phyloP scores from a whole-genome alignment of 176 grass and related monocot genomes.

The Carex scoparia region DNA sequence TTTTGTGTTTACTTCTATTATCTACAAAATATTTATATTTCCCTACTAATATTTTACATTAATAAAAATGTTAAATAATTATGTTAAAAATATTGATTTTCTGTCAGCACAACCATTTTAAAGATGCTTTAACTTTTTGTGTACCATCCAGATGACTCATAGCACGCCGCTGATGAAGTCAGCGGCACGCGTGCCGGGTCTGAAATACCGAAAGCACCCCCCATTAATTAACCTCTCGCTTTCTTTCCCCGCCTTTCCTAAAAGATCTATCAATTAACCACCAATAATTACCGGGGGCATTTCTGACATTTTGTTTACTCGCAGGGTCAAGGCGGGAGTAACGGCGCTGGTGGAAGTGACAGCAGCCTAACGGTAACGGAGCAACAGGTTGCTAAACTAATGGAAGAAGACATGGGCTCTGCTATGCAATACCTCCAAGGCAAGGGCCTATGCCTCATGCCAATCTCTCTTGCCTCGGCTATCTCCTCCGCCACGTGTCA shows the following conservation, averaged over 20 bases:
- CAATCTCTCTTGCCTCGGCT: slow-evolving; percentile 72
- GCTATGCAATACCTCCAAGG: slow-evolving; percentile 99
- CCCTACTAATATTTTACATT: neutral
- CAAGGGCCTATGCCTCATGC: slow-evolving; percentile 94
- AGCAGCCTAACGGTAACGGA: slow-evolving; percentile 62
- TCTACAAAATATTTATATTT: neutral
- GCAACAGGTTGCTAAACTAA: slow-evolving; percentile 80
- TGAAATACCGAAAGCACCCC: slow-evolving; percentile 26
- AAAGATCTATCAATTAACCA: neutral
- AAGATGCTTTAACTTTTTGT: neutral
- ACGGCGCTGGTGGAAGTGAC: slow-evolving; percentile 29
- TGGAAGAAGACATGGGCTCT: slow-evolving; percentile 91
- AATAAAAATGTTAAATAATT: neutral
- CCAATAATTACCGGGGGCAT: neutral
- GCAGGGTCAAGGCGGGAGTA: slow-evolving; percentile 15
- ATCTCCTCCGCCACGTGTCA: slow-evolving; percentile 67
- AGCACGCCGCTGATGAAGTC: slow-evolving; percentile 4
- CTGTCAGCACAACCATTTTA: neutral
- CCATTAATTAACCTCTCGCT: neutral
- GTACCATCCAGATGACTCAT: slow-evolving; percentile 1
- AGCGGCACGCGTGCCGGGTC: slow-evolving; percentile 34
- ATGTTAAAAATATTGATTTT: neutral
- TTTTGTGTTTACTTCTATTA: neutral
- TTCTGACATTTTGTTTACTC: neutral
- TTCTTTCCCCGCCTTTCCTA: neutral